Conservation (phyloP, 306 rosid genomes). For the Cicer arietinum region DNA sequence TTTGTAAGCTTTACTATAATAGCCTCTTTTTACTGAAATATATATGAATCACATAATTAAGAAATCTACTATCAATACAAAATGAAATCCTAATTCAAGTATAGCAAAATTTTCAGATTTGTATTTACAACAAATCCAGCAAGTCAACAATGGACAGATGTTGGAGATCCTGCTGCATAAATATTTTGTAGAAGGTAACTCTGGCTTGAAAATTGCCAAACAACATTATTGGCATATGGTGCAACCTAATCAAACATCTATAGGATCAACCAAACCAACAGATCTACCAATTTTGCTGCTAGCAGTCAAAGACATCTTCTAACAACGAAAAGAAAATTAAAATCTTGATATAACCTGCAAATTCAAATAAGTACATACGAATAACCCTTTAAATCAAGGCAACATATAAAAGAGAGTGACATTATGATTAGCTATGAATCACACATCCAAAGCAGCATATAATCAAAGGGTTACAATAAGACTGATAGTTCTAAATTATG, state of each 20-base stretch:
- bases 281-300: constrained; percentile 2
- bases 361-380: constrained; percentile 39
- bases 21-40: constrained; percentile 20
- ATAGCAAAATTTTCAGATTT: constrained; percentile 13
- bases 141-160: constrained; percentile 29
- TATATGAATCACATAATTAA: background rate
- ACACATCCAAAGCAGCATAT: background rate
- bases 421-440: constrained; percentile 14
- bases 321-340: constrained; percentile 34
- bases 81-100: constrained; percentile 23
- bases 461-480: too few species aligned
- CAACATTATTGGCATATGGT: constrained; percentile 19
- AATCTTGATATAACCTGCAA: constrained; percentile 55
- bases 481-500: too few species aligned
- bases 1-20: constrained; percentile 29
- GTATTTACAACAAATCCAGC: constrained; percentile 32
- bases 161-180: constrained; percentile 37
- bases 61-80: background rate
- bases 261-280: constrained; percentile 18
- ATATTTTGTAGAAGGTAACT: constrained; percentile 35
- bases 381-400: constrained; percentile 1
- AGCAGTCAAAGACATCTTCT: constrained; percentile 18
- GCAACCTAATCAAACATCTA: constrained; percentile 23
- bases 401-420: constrained; percentile 1
- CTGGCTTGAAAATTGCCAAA: constrained; percentile 19